These are phyloP conservation scores for Warburgia ugandensis DNA, from an alignment of 164 flowering plant genomes.

Conservation along the genomic window DNA sequence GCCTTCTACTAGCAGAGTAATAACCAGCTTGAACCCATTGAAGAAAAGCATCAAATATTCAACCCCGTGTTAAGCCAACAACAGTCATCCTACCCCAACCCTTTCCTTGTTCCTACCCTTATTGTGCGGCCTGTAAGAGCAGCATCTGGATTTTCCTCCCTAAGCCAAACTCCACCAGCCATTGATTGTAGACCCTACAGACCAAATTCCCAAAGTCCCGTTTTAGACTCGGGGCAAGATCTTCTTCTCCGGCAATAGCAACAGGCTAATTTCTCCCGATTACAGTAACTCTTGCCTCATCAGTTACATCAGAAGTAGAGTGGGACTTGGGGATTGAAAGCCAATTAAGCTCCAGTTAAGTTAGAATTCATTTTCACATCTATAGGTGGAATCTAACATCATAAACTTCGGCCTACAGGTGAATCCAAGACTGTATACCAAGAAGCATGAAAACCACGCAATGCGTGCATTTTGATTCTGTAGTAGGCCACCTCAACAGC, in stretches of 20 bases:
- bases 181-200: slow-evolving; percentile 15
- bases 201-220: slow-evolving; percentile 22
- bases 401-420: no score
- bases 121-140: slow-evolving; percentile 36
- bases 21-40: slow-evolving; percentile 22
- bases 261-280: slow-evolving; percentile 8
- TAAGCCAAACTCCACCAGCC: slow-evolving; percentile 55
- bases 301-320: slow-evolving; percentile 33
- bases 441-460: no score
- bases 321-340: no score
- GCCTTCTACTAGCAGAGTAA: slow-evolving; percentile 25
- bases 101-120: slow-evolving; percentile 48
- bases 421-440: no score
- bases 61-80: slow-evolving; percentile 43
- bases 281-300: slow-evolving; percentile 32
- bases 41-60: slow-evolving; percentile 55
- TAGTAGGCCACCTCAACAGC: no score
- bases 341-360: no score
- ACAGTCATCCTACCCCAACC: slow-evolving; percentile 37
- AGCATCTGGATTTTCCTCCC: slow-evolving; percentile 30
- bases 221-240: slow-evolving; percentile 44
- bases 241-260: slow-evolving; percentile 19
- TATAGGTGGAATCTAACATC: no score
- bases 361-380: no score
- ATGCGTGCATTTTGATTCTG: no score